Percentiles rank a stretch among this genome's conserved stretches.
phyloP scores from a whole-genome alignment of 2,329 filamentous ascomycete species.

The Penicillium sp. region DNA sequence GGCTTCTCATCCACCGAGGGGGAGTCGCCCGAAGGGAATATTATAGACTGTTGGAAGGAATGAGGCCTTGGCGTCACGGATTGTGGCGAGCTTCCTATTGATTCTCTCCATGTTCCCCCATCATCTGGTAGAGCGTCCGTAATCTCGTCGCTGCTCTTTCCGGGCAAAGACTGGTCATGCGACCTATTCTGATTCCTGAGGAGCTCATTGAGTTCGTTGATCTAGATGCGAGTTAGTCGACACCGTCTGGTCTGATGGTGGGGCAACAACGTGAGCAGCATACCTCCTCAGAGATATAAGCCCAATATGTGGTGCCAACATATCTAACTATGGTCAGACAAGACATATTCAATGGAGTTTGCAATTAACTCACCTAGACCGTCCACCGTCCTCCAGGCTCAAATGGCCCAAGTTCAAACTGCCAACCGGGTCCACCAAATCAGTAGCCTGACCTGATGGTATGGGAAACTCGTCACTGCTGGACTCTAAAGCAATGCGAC shows the following conservation, averaged over 20 bases:
- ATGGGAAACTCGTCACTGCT: slow-evolving; percentile 44
- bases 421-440: slow-evolving; percentile 43
- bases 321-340: slow-evolving; percentile 33
- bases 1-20: slow-evolving; percentile 31
- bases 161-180: slow-evolving; percentile 25
- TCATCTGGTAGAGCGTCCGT: slow-evolving; percentile 18
- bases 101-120: slow-evolving; percentile 22
- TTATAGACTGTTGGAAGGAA: slow-evolving; percentile 36
- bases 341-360: background rate
- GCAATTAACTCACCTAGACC: slow-evolving; percentile 24
- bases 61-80: slow-evolving; percentile 18
- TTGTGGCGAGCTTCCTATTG: slow-evolving; percentile 15
- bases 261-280: background rate
- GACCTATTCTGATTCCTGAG: slow-evolving; percentile 42
- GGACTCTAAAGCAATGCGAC: slow-evolving; percentile 31
- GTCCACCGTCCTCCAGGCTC: slow-evolving; percentile 44
- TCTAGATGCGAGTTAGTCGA: slow-evolving; percentile 25
- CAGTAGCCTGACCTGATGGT: slow-evolving; percentile 40
- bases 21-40: slow-evolving; percentile 39
- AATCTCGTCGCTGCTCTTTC: slow-evolving; percentile 24
- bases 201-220: slow-evolving; percentile 45
- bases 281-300: slow-evolving; percentile 46
- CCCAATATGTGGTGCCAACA: slow-evolving; percentile 47
- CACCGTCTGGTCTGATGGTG: background rate
- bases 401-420: slow-evolving; percentile 42